Base-by-base conservation (phyloP, 2,329 filamentous ascomycete species). In the Xylogone sp. region DNA sequence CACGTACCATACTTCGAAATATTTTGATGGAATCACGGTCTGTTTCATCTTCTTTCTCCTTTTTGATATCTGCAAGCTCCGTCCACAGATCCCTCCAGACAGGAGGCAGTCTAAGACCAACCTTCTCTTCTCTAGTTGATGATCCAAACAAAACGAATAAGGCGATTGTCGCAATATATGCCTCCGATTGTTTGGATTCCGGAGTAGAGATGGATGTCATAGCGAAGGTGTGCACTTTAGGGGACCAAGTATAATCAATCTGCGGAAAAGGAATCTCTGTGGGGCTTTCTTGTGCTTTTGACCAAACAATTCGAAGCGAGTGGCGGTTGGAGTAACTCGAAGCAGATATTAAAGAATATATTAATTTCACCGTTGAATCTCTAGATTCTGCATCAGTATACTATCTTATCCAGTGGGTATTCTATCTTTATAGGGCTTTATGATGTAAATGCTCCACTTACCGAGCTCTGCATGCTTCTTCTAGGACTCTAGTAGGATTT, bases 401-500 rank as follows among this genome's bases (percentile, higher is more conserved):
- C 21, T 3, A 22, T 31, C 49, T 20, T 21, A 43, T 42, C 7
- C 48, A 21, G 21, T 45, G 22, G 16, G 27, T 4, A 39, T 13
- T 18, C 13, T 16, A 39, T 39, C n/a, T 16, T 39, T 16, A 16
- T 39, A 39, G 13, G n/a, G 8, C 34, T 16, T 7, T n/a, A 34
- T 54, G 53, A 58, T 63, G 24, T 6, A 10, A 27, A 27, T 27
- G 24, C 24, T 5, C 10, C 31, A 62, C 67, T 59, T 68, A 87
- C 86, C 86, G 86, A 56, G 90, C 82, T 60, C 87, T 86, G 66
- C 92, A 95, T n/a, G 89, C 82, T 67, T 97, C 92, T 67, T 97
- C 91, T 12, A 97, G 71, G 22, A 89, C 78, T 57, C 87, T 80
- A 55, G 83, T 81, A 16, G 93, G 92, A 59, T 75, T 88, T 24